Conservation (phyloP, 2,329 filamentous ascomycete species). For the Pseudohalonectria lignicola region DNA sequence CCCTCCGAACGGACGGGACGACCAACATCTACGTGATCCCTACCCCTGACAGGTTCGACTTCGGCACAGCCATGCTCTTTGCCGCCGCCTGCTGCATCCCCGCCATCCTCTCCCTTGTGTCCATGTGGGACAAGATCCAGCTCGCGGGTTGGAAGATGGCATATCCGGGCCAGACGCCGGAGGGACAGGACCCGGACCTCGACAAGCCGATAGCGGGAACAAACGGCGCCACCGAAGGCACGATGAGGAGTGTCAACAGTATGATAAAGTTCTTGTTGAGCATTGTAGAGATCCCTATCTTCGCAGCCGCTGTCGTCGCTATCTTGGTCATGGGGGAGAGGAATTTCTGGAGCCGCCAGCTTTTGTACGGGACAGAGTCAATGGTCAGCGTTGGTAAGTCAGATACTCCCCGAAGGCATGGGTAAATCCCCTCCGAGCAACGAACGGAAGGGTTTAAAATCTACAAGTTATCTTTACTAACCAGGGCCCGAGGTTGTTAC, state of each 20-base stretch:
- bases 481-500: background rate
- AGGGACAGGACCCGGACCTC: constrained; percentile 19
- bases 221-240: constrained; percentile 38
- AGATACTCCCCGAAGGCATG: constrained; percentile 11
- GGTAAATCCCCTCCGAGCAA: background rate
- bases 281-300: constrained; percentile 47
- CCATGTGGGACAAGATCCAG: constrained; percentile 53
- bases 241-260: constrained; percentile 43
- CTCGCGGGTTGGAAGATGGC: constrained; percentile 41
- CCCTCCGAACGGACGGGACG: constrained; percentile 39
- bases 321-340: constrained; percentile 51
- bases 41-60: constrained; percentile 40
- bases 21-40: constrained; percentile 55
- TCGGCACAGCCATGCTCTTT: constrained; percentile 48
- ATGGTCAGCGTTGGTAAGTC: constrained; percentile 46
- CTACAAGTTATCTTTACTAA: constrained; percentile 4
- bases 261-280: constrained; percentile 41
- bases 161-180: constrained; percentile 22
- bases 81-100: constrained; percentile 55
- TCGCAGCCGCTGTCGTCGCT: constrained; percentile 44
- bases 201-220: constrained; percentile 37
- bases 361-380: constrained; percentile 50
- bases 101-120: constrained; percentile 48
- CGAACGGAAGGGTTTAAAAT: constrained; percentile 1
- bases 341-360: constrained; percentile 49